These are phyloP conservation scores for Ogataea polymorpha DNA, from an alignment of 805 yeast species.

Conservation along the genomic window DNA sequence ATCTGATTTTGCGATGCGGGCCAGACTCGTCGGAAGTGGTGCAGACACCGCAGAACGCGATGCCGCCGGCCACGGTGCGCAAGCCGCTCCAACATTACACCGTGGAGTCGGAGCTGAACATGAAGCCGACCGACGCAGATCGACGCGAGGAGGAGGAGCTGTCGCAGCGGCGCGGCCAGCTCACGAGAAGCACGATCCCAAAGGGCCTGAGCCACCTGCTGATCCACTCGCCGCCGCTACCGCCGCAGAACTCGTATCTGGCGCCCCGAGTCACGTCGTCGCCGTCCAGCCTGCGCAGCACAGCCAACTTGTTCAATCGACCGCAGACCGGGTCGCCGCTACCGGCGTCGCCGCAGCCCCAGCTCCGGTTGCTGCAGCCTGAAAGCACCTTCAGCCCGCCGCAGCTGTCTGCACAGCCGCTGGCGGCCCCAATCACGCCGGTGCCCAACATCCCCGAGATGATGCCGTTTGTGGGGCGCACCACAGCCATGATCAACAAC, in stretches of 20 bases:
- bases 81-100: slow-evolving; percentile 39
- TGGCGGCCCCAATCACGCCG: neutral
- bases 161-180: slow-evolving; percentile 45
- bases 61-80: slow-evolving; percentile 60
- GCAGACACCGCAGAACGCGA: slow-evolving; percentile 40
- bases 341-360: slow-evolving; percentile 1
- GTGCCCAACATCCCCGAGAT: slow-evolving; percentile 26
- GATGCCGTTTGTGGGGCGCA: slow-evolving; percentile 41
- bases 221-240: slow-evolving; percentile 36
- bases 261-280: slow-evolving; percentile 21
- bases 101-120: slow-evolving; percentile 29
- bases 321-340: neutral
- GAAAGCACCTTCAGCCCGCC: slow-evolving; percentile 3
- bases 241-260: slow-evolving; percentile 24
- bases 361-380: neutral
- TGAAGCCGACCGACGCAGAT: slow-evolving; percentile 36
- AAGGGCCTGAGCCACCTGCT: slow-evolving; percentile 50
- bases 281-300: slow-evolving; percentile 11
- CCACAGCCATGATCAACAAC: slow-evolving; percentile 58
- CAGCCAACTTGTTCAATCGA: neutral
- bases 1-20: slow-evolving; percentile 59
- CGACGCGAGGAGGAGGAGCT: slow-evolving; percentile 46
- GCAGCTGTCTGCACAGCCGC: slow-evolving; percentile 1
- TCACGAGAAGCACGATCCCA: slow-evolving; percentile 52
- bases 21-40: slow-evolving; percentile 58